Conservation (phyloP, 345 rosid species). For the Gossypium bickii region DNA sequence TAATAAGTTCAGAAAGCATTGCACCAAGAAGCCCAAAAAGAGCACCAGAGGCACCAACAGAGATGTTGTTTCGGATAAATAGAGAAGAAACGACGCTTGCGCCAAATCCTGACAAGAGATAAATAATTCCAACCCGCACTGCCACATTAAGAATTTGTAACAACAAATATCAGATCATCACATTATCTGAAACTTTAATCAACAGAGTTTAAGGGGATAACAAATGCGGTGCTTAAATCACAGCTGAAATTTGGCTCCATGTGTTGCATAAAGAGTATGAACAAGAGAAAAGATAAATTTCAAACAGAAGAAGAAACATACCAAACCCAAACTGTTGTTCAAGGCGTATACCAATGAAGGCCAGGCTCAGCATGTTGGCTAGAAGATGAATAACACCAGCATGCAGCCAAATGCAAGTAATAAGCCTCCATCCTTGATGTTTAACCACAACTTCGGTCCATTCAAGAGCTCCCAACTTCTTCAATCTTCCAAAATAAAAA, state of each 20-base stretch:
- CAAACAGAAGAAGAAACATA: conserved; percentile 24
- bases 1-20: conserved; percentile 84
- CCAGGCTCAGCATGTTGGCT: conserved; percentile 73
- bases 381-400: conserved; percentile 84
- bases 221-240: neutral
- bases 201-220: neutral
- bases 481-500: conserved; percentile 45
- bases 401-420: conserved; percentile 87
- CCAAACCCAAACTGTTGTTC: conserved; percentile 96
- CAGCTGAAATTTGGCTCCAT: neutral
- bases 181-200: neutral
- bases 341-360: conserved; percentile 85
- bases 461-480: conserved; percentile 72
- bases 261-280: neutral
- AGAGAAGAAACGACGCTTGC: conserved; percentile 74
- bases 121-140: conserved; percentile 74
- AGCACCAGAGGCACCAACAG: conserved; percentile 97
- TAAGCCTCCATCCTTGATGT: conserved; percentile 13
- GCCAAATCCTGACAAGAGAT: conserved; percentile 66
- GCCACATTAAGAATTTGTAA: conserved; percentile 21
- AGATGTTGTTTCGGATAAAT: conserved; percentile 53
- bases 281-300: neutral
- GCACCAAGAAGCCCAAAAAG: conserved; percentile 97
- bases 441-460: conserved; percentile 56
- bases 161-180: neutral